Evolutionary conservation across 164 flowering plant genomes (phyloP), one percentile per base, ranked within the genome.

Genomic region (Umbilicus rupestris): DNA sequence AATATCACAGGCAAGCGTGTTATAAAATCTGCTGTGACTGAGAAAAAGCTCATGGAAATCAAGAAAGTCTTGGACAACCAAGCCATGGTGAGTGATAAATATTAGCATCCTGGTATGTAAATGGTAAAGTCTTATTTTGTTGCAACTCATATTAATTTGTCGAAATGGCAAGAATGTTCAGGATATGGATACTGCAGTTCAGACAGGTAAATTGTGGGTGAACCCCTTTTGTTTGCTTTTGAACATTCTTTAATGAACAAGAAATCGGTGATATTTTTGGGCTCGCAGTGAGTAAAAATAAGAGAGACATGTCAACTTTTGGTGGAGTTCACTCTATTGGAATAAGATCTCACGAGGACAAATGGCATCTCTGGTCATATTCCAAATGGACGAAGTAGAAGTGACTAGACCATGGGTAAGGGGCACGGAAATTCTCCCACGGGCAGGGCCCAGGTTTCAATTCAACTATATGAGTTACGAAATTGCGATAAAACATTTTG

Each of bases 281-380:
- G 49, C 7, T 5, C 20, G 6, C 73, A 82, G 90, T 73, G 39
- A 79, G 70, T 70, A 76, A 71, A 30, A 70, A 47, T 8, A 24
- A 52, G 59, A 78, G 60, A 71, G 91, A 88, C 73, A 63, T 59
- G 60, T 92, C 98, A 52, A 87, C 91, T 22, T 88, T 86, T 33
- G 98, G 92, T 15, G 84, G 72, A 7, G 75, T 92, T 69, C 94
- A 84, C 75, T 92, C 97, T 15, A 78, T 90, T 66, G 98, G 97
- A 65, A n/a, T 92, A 97, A 47, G 98, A 93, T 72, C 73, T 86
- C 64, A 93, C 97, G 2, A 88, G 94, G 42, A 86, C 81, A 50
- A 74, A 64, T 68, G 78, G 75, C 20, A 74, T 67, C 71, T 80
- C 91, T 49, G 82, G 81, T 49, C 35, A 59, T 8, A 46, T 66